A percentile compares a stretch with the other conserved stretches of the same genome.
Evolutionary conservation across 495 filamentous ascomycete species (phyloP).

Genomic region (Astrocystis sublimbata): DNA sequence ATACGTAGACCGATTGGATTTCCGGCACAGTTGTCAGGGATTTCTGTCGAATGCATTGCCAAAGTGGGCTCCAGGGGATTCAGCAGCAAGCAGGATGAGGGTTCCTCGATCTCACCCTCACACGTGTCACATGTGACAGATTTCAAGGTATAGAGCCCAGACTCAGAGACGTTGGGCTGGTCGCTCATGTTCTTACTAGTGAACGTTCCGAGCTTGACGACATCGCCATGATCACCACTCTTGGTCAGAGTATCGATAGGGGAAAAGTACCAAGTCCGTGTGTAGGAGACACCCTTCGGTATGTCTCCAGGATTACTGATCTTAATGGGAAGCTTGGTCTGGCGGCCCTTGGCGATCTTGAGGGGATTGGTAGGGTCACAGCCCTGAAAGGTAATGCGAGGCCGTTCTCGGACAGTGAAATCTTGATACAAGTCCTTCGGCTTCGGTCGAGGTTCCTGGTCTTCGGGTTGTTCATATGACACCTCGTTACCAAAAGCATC

Average conservation of each 20-base stretch:
- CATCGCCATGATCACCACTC: conserved; percentile 62
- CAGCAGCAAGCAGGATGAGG: conserved; percentile 82
- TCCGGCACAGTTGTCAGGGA: conserved; percentile 91
- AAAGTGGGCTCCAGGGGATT: conserved; percentile 89
- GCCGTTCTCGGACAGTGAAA: conserved; percentile 85
- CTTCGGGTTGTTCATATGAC: conserved; percentile 70
- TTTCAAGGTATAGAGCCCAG: conserved; percentile 82
- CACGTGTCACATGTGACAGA: conserved; percentile 78
- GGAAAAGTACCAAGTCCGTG: conserved; percentile 68
- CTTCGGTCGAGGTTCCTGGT: conserved; percentile 61
- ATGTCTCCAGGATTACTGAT: conserved; percentile 62
- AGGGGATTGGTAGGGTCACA: conserved; percentile 80
- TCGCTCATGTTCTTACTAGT: conserved; percentile 52
- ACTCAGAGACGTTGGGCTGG: conserved; percentile 62
- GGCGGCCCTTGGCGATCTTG: conserved; percentile 72
- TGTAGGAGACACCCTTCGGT: conserved; percentile 57
- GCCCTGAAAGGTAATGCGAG: conserved; percentile 64
- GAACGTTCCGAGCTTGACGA: conserved; percentile 53
- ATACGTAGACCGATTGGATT: conserved; percentile 88
- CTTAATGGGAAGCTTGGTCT: conserved; percentile 68
- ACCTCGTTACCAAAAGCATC: conserved; percentile 87
- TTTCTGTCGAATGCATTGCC: conserved; percentile 68
- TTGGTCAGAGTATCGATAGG: conserved; percentile 62
- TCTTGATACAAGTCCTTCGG: conserved; percentile 66
- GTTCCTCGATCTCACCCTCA: conserved; percentile 84